Conservation (phyloP, 2,329 filamentous ascomycete genomes). For the Epichloe gansuensis region DNA sequence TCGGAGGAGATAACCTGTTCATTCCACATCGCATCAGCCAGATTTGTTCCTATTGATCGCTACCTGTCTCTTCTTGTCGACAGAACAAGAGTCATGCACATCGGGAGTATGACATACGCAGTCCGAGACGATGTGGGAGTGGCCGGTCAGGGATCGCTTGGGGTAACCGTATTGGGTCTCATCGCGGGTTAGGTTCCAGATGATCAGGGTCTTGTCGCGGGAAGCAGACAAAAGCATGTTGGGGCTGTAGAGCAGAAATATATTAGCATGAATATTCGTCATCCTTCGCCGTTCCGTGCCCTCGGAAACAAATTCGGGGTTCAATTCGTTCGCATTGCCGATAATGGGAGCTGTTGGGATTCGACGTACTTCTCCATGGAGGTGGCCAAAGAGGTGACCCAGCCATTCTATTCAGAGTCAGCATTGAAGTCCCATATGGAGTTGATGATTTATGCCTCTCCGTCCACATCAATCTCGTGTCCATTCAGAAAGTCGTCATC, state of each 20-base stretch:
- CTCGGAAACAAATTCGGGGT: background rate
- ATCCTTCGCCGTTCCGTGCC: background rate
- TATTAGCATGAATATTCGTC: slow-evolving; percentile 9
- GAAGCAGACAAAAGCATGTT: slow-evolving; percentile 98
- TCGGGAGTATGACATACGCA: slow-evolving; percentile 58
- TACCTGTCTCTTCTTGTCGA: background rate
- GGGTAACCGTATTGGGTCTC: slow-evolving; percentile 97
- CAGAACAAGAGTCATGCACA: background rate
- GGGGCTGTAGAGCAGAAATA: slow-evolving; percentile 44
- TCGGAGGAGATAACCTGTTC: slow-evolving; percentile 93
- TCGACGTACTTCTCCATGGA: slow-evolving; percentile 87
- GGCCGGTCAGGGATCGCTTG: slow-evolving; percentile 95
- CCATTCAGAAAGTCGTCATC: background rate
- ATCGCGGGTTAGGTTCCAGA: slow-evolving; percentile 99
- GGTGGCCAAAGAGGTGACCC: slow-evolving; percentile 97
- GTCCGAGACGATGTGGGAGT: slow-evolving; percentile 99
- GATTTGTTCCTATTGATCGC: slow-evolving; percentile 4
- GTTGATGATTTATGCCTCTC: background rate
- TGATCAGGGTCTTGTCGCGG: slow-evolving; percentile 98
- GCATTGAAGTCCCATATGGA: slow-evolving; percentile 5
- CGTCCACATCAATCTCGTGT: background rate
- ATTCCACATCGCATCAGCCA: slow-evolving; percentile 13
- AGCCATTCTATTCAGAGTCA: slow-evolving; percentile 56
- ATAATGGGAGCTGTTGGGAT: background rate
- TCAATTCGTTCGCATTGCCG: slow-evolving; percentile 3